phyloP scores from a whole-genome alignment of 176 grass and related monocot species.

The Luzula sylvatica region DNA sequence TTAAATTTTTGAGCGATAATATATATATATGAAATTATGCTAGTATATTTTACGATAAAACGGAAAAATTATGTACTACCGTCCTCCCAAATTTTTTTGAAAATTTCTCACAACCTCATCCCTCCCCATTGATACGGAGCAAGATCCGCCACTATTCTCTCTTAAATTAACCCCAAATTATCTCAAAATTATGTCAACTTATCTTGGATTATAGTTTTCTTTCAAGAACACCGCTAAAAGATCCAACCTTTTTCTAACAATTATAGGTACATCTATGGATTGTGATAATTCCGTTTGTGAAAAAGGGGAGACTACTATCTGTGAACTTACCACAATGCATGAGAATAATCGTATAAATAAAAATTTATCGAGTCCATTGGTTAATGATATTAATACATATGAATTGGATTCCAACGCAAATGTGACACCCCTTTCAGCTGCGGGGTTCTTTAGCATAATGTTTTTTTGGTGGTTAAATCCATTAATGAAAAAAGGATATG shows the following conservation, averaged over 20 bases:
- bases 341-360: constrained; percentile 1
- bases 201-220: not conserved
- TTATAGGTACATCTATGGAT: constrained; percentile 33
- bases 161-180: constrained; percentile 18
- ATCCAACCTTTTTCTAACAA: not conserved
- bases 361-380: constrained; percentile 47
- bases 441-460: constrained; percentile 55
- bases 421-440: constrained; percentile 44
- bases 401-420: constrained; percentile 19
- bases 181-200: not conserved
- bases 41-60: no score
- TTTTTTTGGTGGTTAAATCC: constrained; percentile 86
- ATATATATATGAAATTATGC: no score
- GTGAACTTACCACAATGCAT: constrained; percentile 13
- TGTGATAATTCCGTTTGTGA: constrained; percentile 35
- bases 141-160: no score
- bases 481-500: constrained; percentile 71
- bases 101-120: no score
- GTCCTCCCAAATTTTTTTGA: no score
- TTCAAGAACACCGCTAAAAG: no score
- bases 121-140: no score
- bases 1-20: no score
- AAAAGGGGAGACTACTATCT: constrained; percentile 17
- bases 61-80: no score
- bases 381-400: constrained; percentile 3